These are phyloP conservation scores for Saccharomycopsis lassenensis DNA, from an alignment of 805 yeast genomes.

Conservation along the genomic window DNA sequence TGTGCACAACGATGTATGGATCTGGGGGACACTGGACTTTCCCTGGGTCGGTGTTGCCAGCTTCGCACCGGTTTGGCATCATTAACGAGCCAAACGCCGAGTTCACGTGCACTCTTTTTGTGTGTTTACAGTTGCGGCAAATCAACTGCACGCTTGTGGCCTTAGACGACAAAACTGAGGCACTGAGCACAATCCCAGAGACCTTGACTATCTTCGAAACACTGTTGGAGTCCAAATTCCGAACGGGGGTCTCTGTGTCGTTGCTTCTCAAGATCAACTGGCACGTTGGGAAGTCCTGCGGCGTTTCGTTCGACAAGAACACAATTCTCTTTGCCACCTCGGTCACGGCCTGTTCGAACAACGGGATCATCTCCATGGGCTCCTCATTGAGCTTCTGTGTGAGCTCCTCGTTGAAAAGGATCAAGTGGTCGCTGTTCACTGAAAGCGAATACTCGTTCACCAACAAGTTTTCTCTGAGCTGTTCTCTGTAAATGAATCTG, in stretches of 20 bases:
- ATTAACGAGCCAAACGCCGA: constrained; percentile 63
- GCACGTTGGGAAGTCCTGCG: constrained; percentile 59
- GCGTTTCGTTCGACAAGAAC: constrained; percentile 35
- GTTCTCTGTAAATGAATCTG: constrained; percentile 81
- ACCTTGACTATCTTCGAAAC: constrained; percentile 83
- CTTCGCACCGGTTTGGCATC: constrained; percentile 58
- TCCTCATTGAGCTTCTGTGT: constrained; percentile 76
- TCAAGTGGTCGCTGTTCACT: constrained; percentile 75
- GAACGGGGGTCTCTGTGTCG: constrained; percentile 59
- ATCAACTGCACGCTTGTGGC: constrained; percentile 76
- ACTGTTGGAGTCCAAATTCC: constrained; percentile 78
- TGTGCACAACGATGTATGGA: constrained; percentile 90
- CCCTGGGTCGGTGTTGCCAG: constrained; percentile 35
- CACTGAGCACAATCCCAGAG: constrained; percentile 87
- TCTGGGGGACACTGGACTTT: constrained; percentile 71
- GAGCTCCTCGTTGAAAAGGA: constrained; percentile 80
- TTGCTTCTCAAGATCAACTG: constrained; percentile 71
- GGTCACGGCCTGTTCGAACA: constrained; percentile 73
- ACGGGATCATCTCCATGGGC: constrained; percentile 79
- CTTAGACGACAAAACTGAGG: constrained; percentile 79
- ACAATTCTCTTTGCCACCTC: constrained; percentile 72
- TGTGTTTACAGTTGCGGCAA: constrained; percentile 82
- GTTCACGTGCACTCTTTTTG: constrained; percentile 48
- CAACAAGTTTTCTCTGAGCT: constrained; percentile 74
- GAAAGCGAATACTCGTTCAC: constrained; percentile 61